These are phyloP conservation scores for Aspergillus jensenii DNA, from an alignment of 2,329 filamentous ascomycete genomes.

Conservation along the genomic window DNA sequence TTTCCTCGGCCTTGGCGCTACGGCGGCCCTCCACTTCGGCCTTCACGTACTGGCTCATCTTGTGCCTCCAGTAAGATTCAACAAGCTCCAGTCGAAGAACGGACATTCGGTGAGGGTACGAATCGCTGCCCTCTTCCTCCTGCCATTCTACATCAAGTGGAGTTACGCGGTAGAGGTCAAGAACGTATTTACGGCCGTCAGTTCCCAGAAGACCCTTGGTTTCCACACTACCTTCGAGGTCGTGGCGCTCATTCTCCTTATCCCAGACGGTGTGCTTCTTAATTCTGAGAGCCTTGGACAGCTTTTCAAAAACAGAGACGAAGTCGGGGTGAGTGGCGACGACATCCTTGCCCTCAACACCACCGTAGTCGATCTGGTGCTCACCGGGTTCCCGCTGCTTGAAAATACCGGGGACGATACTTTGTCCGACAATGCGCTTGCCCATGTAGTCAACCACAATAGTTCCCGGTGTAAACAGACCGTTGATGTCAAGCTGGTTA, in stretches of 20 bases:
- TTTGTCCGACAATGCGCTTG: slow-evolving; percentile 95
- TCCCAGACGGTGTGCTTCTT: slow-evolving; percentile 98
- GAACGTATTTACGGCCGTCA: slow-evolving; percentile 94
- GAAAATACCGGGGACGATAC: slow-evolving; percentile 97
- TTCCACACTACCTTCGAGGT: slow-evolving; percentile 92
- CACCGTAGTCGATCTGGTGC: slow-evolving; percentile 98
- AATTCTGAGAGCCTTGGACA: slow-evolving; percentile 85
- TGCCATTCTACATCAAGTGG: slow-evolving; percentile 89
- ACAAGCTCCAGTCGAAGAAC: slow-evolving; percentile 88
- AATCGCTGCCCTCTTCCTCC: slow-evolving; percentile 64
- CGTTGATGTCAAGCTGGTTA: slow-evolving; percentile 94
- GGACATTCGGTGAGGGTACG: slow-evolving; percentile 95
- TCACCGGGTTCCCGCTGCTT: slow-evolving; percentile 96
- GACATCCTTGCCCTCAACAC: slow-evolving; percentile 94
- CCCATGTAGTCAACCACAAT: slow-evolving; percentile 96
- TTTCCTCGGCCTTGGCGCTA: slow-evolving; percentile 41
- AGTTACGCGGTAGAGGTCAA: slow-evolving; percentile 92
- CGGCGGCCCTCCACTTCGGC: slow-evolving; percentile 69
- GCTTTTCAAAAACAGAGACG: slow-evolving; percentile 77
- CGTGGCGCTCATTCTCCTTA: slow-evolving; percentile 86
- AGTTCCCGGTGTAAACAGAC: slow-evolving; percentile 91
- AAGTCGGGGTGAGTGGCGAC: slow-evolving; percentile 90
- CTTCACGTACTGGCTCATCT: slow-evolving; percentile 86
- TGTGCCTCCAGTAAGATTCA: slow-evolving; percentile 78
- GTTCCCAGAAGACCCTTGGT: slow-evolving; percentile 97